These are phyloP conservation scores for Chaetomium olivaceum DNA, from an alignment of 2,329 filamentous ascomycete species.

Conservation along the genomic window DNA sequence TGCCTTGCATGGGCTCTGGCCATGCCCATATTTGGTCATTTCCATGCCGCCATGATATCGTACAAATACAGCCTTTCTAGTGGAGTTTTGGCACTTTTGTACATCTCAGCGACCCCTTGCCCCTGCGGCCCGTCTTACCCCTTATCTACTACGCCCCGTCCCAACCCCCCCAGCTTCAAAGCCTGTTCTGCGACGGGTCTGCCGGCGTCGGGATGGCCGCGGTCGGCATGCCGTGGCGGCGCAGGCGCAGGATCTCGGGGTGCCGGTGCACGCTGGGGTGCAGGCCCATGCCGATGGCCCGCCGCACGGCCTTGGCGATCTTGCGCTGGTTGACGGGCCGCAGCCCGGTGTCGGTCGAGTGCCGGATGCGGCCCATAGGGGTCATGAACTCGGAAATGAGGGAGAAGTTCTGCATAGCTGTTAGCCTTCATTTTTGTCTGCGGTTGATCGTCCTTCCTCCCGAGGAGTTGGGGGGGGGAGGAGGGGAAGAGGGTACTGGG, in stretches of 20 bases:
- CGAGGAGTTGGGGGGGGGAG: too few relatives aligned
- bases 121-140: too few relatives aligned
- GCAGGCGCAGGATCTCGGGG: conserved; percentile 68
- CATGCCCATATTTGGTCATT: background rate
- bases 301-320: conserved; percentile 87
- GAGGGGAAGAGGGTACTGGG: background rate
- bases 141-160: too few relatives aligned
- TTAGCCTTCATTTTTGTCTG: background rate
- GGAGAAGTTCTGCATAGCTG: conserved; percentile 72
- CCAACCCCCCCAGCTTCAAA: too few relatives aligned
- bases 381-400: conserved; percentile 89
- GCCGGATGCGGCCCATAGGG: conserved; percentile 79
- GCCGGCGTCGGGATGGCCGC: conserved; percentile 4
- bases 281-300: conserved; percentile 84
- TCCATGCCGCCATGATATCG: background rate
- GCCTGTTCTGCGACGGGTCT: conserved; percentile 5
- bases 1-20: background rate
- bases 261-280: conserved; percentile 91
- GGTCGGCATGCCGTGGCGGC: background rate
- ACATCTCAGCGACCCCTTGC: background rate
- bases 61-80: background rate
- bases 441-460: background rate
- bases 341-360: conserved; percentile 73
- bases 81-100: background rate
- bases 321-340: conserved; percentile 88